phyloP scores from a whole-genome alignment of 768 basidiomycete species.

The Dioszegia hungarica region DNA sequence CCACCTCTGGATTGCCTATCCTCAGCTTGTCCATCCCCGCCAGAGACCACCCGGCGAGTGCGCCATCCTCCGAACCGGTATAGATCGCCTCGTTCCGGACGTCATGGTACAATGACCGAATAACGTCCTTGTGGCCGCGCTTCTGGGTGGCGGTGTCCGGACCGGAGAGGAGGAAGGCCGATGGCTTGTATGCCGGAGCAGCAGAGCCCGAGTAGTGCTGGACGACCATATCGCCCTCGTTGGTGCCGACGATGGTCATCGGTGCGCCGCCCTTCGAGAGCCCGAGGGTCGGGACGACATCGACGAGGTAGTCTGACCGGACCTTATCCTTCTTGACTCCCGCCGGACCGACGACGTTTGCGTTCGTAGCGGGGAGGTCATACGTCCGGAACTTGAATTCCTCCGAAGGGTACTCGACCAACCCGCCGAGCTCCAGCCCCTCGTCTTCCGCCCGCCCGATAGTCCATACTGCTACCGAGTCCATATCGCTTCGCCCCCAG shows the following conservation, averaged over 20 bases:
- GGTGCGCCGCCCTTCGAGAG: constrained; percentile 31
- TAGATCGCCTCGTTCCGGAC: constrained; percentile 40
- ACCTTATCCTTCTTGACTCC: constrained; percentile 18
- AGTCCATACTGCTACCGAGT: constrained; percentile 82
- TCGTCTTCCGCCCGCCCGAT: constrained; percentile 31
- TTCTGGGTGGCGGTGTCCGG: constrained; percentile 7
- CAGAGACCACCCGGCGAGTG: constrained; percentile 44
- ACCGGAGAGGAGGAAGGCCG: constrained; percentile 37
- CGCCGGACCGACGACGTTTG: background rate
- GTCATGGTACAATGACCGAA: constrained; percentile 44
- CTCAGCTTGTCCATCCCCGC: constrained; percentile 18
- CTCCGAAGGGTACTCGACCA: constrained; percentile 23
- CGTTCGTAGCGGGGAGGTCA: background rate
- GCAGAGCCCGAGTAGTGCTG: constrained; percentile 25
- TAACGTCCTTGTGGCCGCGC: constrained; percentile 45
- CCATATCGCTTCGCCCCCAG: constrained; percentile 93
- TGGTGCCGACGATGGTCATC: constrained; percentile 41
- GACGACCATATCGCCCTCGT: constrained; percentile 47
- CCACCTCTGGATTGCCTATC: constrained; percentile 38
- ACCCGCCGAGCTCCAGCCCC: constrained; percentile 25
- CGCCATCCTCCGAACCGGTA: constrained; percentile 48
- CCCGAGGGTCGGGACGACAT: constrained; percentile 41
- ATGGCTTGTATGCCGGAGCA: constrained; percentile 28
- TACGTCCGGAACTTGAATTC: constrained; percentile 34
- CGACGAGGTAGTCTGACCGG: constrained; percentile 41